Evolutionary conservation across 148 eudicot species (phyloP), one percentile per base, ranked within the genome.

Genomic region (Mesembryanthemum crystallinum): DNA sequence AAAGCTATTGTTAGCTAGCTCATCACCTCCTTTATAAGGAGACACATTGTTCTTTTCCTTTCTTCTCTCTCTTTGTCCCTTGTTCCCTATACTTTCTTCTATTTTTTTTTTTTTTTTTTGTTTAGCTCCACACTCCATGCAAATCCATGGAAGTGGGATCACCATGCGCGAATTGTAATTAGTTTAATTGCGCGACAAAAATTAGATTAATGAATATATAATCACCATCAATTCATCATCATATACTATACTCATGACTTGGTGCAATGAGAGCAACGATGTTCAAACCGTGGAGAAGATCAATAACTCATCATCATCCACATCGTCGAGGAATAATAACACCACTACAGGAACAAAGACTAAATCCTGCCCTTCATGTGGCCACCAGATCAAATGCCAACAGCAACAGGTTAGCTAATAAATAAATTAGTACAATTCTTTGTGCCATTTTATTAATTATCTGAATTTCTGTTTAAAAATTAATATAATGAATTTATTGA

Each of bases 341-440:
- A 25, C 58, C 25, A 39, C 20, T 10, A 70, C 3, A 25, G 15
- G 37, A n/a, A n/a, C n/a, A n/a, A n/a, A n/a, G 25, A 64, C 67
- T 15, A 77, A 63, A 62, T 71, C 82, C 58, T 89, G 93, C 69
- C 93, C 93, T 68, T 84, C 93, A 17, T 89, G 93, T 78, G 93
- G 93, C 42, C 88, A 87, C 37, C 86, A 73, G 68, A 84, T 89
- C 82, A 86, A 80, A 69, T 78, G 75, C 33, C 79, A 81, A 76
- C n/a, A n/a, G n/a, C 84, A 84, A 74, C 86, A 88, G 89, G 89
- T 86, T 33, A 3, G n/a, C 63, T 10, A 6, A 15, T n/a, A 6
- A 39, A 6, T 39, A 39, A 39, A 39, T 39, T 5, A 39, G 5
- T 39, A n/a, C n/a, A n/a, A n/a, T 0, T 39, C 1, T 39, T 39